phyloP scores from a whole-genome alignment of 305 asterid genomes.

The Salvia sclarea region DNA sequence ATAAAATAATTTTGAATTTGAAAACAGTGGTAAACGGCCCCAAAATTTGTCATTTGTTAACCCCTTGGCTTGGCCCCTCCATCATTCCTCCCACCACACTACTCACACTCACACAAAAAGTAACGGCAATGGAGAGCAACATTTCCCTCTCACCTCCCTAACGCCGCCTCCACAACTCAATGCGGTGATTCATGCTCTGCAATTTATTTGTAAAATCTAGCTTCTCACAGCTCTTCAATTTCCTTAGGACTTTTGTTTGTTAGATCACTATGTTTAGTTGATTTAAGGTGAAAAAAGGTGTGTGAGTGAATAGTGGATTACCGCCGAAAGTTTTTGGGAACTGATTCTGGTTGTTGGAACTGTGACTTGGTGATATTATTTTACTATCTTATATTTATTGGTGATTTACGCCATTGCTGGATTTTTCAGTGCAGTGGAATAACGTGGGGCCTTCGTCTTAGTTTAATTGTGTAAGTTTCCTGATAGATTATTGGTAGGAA shows the following conservation, averaged over 20 bases:
- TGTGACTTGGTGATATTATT: background rate
- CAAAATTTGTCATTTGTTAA: conserved; percentile 25
- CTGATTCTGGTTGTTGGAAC: background rate
- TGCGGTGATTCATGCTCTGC: conserved; percentile 54
- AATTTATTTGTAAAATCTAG: background rate
- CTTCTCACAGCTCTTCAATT: conserved; percentile 5
- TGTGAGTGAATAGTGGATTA: conserved; percentile 12
- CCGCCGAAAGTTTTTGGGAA: background rate
- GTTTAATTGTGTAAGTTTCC: background rate
- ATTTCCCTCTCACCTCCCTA: background rate
- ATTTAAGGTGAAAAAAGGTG: conserved; percentile 4
- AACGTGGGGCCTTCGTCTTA: background rate
- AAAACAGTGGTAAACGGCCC: conserved; percentile 19
- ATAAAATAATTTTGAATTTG: background rate
- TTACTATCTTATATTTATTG: background rate
- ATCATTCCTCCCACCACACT: conserved; percentile 18
- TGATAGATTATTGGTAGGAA: background rate
- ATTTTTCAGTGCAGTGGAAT: background rate
- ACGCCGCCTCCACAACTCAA: conserved; percentile 29
- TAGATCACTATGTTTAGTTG: background rate
- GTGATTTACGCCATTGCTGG: background rate
- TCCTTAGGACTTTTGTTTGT: background rate
- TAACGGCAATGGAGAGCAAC: conserved; percentile 5
- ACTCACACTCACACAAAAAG: conserved; percentile 12
- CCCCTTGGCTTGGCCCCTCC: conserved; percentile 16